A percentile compares a stretch with the other conserved stretches of the same genome.
phyloP scores from a whole-genome alignment of 2,329 filamentous ascomycete genomes.

The Thelonectria discophora region DNA sequence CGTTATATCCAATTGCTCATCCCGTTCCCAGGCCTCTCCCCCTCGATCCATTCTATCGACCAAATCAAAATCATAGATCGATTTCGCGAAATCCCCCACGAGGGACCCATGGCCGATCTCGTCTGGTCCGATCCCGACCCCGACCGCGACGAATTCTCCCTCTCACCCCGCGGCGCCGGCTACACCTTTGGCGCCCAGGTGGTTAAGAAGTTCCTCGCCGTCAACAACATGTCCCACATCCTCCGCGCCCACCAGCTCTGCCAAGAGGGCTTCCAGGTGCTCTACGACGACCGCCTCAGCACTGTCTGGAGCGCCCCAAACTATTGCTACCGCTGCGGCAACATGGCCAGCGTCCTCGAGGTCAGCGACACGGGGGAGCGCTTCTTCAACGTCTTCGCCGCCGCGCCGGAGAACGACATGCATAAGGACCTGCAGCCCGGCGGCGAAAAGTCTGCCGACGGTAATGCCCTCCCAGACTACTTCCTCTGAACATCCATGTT shows the following conservation, averaged over 20 bases:
- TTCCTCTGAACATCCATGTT: constrained; percentile 63
- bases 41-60: constrained; percentile 96
- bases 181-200: constrained; percentile 99
- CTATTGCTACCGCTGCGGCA: constrained; percentile 94
- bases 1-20: constrained; percentile 15
- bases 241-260: constrained; percentile 97
- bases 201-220: constrained; percentile 96
- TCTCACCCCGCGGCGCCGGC: constrained; percentile 91
- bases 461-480: constrained; percentile 72
- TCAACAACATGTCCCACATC: constrained; percentile 98
- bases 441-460: constrained; percentile 74
- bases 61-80: constrained; percentile 99
- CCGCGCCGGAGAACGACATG: constrained; percentile 92
- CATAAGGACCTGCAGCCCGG: constrained; percentile 86
- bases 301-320: constrained; percentile 99
- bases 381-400: constrained; percentile 98
- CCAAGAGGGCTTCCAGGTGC: constrained; percentile 96
- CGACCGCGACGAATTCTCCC: constrained; percentile 96
- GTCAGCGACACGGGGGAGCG: constrained; percentile 92
- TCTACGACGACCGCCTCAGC: constrained; percentile 93
- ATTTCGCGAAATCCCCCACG: constrained; percentile 97
- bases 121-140: constrained; percentile 98
- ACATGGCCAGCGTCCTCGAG: constrained; percentile 96
- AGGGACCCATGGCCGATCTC: constrained; percentile 98
- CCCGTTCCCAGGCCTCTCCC: constrained; percentile 70